A percentile compares a stretch with the other conserved stretches of the same genome.
Evolutionary conservation across 1,284 basidiomycete genomes (phyloP).

Genomic region (Salmacisia buchloeana): DNA sequence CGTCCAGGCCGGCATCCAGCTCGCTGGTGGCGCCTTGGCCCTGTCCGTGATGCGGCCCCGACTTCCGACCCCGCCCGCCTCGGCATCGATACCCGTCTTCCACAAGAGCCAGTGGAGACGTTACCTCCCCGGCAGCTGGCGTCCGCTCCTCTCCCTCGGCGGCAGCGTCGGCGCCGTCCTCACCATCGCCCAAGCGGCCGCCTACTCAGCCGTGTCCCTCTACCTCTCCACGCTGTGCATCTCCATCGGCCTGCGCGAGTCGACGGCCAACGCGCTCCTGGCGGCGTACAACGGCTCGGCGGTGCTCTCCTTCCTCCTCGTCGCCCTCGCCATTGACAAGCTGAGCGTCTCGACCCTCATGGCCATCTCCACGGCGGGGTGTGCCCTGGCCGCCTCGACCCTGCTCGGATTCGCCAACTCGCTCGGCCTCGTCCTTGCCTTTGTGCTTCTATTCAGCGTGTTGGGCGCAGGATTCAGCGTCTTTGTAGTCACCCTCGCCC

Average conservation of each 20-base stretch:
- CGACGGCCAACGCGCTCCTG: slow-evolving; percentile 29
- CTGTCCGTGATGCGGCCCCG: no score
- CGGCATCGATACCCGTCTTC: no score
- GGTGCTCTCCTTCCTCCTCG: slow-evolving; percentile 24
- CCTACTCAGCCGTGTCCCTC: slow-evolving; percentile 35
- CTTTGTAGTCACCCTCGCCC: neutral
- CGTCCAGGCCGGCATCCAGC: no score
- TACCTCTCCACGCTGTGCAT: slow-evolving; percentile 32
- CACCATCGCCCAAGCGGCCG: slow-evolving; percentile 24
- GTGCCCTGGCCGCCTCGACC: slow-evolving; percentile 24
- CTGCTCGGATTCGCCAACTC: slow-evolving; percentile 35
- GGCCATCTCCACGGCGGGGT: slow-evolving; percentile 23
- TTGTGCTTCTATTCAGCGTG: slow-evolving; percentile 29
- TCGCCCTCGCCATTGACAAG: slow-evolving; percentile 26
- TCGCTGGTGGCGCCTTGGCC: no score
- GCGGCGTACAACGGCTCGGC: slow-evolving; percentile 37
- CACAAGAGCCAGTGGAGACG: neutral
- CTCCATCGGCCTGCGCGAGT: slow-evolving; percentile 26
- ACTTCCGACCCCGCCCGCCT: no score
- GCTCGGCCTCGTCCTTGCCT: slow-evolving; percentile 28
- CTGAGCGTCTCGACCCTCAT: slow-evolving; percentile 27
- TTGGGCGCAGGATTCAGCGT: slow-evolving; percentile 11
- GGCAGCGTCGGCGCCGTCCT: slow-evolving; percentile 5
- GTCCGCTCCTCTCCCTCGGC: neutral
- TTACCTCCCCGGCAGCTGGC: neutral